Evolutionary conservation across 305 asterid genomes (phyloP).

Genomic region (Fraxinus dipetala): DNA sequence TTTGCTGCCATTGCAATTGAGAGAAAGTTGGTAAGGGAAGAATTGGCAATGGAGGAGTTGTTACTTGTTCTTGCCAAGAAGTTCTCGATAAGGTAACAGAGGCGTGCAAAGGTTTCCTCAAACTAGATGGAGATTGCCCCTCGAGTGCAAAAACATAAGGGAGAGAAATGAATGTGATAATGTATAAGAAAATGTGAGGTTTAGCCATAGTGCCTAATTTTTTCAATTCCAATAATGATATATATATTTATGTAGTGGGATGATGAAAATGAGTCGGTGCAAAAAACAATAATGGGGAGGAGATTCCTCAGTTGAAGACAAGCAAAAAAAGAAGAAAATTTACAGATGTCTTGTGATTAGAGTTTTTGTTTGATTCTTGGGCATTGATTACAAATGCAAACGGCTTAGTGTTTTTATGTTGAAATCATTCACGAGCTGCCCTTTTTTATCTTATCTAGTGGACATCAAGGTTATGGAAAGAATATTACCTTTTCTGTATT

Average conservation of each 20-base stretch:
- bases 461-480: background rate
- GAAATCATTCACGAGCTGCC: slow-evolving; percentile 17
- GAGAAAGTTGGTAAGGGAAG: slow-evolving; percentile 72
- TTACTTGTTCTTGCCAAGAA: background rate
- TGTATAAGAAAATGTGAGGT: slow-evolving; percentile 12
- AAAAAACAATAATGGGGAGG: background rate
- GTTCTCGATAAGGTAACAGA: background rate
- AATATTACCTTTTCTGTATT: background rate
- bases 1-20: slow-evolving; percentile 87
- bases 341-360: slow-evolving; percentile 8
- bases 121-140: background rate
- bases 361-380: slow-evolving; percentile 32
- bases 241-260: background rate
- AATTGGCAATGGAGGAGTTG: slow-evolving; percentile 81
- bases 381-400: background rate
- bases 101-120: slow-evolving; percentile 22
- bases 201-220: slow-evolving; percentile 33
- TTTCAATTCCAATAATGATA: background rate
- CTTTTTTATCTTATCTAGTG: slow-evolving; percentile 6
- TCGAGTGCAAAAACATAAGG: background rate
- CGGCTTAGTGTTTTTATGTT: background rate
- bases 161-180: slow-evolving; percentile 19
- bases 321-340: slow-evolving; percentile 20
- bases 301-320: slow-evolving; percentile 18
- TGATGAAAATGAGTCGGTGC: slow-evolving; percentile 16